Percentiles rank a stretch among this genome's conserved stretches.
phyloP scores from a whole-genome alignment of 2,329 filamentous ascomycete species.

The Rhynchosporium secalis region DNA sequence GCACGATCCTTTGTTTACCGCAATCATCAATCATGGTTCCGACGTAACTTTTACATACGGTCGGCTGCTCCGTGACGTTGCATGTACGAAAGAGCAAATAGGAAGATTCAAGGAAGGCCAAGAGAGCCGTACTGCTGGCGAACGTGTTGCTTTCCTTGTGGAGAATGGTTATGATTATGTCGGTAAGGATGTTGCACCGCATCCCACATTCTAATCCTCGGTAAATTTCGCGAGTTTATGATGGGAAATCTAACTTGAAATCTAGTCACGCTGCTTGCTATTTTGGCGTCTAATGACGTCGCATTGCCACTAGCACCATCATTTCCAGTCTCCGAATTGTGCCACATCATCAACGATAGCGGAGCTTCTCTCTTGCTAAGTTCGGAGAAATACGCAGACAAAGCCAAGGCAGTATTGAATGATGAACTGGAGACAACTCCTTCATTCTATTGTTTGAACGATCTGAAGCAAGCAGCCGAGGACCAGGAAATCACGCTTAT shows the following conservation, averaged over 20 bases:
- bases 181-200: conserved; percentile 66
- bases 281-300: conserved; percentile 82
- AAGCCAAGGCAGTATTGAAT: conserved; percentile 73
- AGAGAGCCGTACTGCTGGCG: conserved; percentile 64
- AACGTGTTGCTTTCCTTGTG: conserved; percentile 86
- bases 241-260: conserved; percentile 9
- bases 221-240: neutral
- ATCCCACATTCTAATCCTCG: no score
- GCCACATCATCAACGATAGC: conserved; percentile 91
- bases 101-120: conserved; percentile 56
- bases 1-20: no score
- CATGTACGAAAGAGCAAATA: no score
- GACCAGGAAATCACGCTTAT: conserved; percentile 55
- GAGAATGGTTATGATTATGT: conserved; percentile 99
- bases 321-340: conserved; percentile 81
- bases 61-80: no score
- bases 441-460: no score
- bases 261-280: conserved; percentile 82
- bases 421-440: conserved; percentile 72
- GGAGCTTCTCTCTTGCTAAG: conserved; percentile 76
- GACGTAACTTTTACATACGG: no score
- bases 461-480: no score
- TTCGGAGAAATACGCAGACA: conserved; percentile 73
- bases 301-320: conserved; percentile 86
- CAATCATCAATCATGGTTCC: no score